Evolutionary conservation across 2,329 filamentous ascomycete species (phyloP).

Genomic region (Trichophaea hybrida): DNA sequence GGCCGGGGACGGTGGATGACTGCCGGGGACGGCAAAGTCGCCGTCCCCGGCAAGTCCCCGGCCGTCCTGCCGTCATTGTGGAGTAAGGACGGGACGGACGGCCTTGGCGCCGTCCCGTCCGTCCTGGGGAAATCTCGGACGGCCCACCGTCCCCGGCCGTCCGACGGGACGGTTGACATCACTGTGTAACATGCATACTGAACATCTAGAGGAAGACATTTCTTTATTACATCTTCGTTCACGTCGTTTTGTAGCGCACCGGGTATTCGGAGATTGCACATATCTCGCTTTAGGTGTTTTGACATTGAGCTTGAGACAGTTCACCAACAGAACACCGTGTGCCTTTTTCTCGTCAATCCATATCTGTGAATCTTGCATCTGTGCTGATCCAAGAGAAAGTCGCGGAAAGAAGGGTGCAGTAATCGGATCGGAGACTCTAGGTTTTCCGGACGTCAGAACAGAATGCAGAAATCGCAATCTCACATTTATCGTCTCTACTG

Average conservation of each 20-base stretch:
- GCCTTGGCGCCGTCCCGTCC: no score
- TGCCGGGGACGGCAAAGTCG: no score
- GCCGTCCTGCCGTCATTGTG: no score
- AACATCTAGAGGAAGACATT: slow-evolving; percentile 16
- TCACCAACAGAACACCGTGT: slow-evolving; percentile 13
- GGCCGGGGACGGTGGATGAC: no score
- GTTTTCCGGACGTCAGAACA: slow-evolving; percentile 22
- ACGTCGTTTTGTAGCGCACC: slow-evolving; percentile 13
- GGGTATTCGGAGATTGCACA: slow-evolving; percentile 20
- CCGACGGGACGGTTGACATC: no score
- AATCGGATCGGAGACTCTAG: slow-evolving; percentile 11
- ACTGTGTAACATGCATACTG: slow-evolving; percentile 27
- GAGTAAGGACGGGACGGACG: no score
- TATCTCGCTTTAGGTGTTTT: slow-evolving; percentile 18
- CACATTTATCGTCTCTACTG: slow-evolving; percentile 9
- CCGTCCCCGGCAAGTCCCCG: no score
- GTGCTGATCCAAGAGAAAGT: slow-evolving; percentile 25
- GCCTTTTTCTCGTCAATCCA: slow-evolving; percentile 16
- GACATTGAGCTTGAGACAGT: slow-evolving; percentile 19
- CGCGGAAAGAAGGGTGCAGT: slow-evolving; percentile 28
- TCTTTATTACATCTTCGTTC: neutral
- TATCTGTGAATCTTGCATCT: slow-evolving; percentile 12
- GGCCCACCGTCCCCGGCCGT: no score
- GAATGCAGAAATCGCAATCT: slow-evolving; percentile 23
- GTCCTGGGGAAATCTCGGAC: no score